A percentile compares a stretch with the other conserved stretches of the same genome.
These are phyloP conservation scores for Calvatia gigantea DNA, from an alignment of 768 basidiomycete species.

Conservation along the genomic window DNA sequence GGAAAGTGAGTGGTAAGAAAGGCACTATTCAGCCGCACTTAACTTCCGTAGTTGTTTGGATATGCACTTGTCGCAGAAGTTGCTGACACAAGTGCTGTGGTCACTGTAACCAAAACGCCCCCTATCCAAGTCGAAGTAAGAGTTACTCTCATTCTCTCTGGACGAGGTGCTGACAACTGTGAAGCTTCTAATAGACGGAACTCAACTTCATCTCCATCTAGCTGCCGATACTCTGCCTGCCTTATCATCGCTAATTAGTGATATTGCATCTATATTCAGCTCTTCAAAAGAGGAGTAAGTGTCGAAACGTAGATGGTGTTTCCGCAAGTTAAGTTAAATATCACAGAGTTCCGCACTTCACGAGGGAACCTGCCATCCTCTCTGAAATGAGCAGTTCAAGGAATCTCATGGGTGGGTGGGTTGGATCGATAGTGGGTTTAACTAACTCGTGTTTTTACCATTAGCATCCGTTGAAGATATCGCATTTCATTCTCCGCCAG, in stretches of 20 bases:
- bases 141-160: not conserved
- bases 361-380: conserved; percentile 24
- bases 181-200: conserved; percentile 54
- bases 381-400: conserved; percentile 14
- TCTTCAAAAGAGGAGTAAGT: conserved; percentile 28
- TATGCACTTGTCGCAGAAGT: conserved; percentile 70
- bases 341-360: conserved; percentile 23
- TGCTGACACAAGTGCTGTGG: conserved; percentile 40
- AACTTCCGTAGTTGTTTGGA: conserved; percentile 45
- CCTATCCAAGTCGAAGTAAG: conserved; percentile 19
- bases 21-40: not conserved
- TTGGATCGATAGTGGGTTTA: not conserved
- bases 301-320: not conserved
- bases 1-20: conserved; percentile 58
- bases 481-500: conserved; percentile 73
- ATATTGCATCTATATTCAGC: conserved; percentile 44
- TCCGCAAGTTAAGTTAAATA: not conserved
- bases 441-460: not conserved
- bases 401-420: conserved; percentile 35
- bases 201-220: conserved; percentile 57
- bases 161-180: not conserved
- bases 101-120: conserved; percentile 28
- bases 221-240: conserved; percentile 75
- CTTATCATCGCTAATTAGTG: conserved; percentile 51
- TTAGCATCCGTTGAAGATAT: conserved; percentile 80